Evolutionary conservation across 2,329 filamentous ascomycete genomes (phyloP).

Genomic region (Penicillium concentricum): DNA sequence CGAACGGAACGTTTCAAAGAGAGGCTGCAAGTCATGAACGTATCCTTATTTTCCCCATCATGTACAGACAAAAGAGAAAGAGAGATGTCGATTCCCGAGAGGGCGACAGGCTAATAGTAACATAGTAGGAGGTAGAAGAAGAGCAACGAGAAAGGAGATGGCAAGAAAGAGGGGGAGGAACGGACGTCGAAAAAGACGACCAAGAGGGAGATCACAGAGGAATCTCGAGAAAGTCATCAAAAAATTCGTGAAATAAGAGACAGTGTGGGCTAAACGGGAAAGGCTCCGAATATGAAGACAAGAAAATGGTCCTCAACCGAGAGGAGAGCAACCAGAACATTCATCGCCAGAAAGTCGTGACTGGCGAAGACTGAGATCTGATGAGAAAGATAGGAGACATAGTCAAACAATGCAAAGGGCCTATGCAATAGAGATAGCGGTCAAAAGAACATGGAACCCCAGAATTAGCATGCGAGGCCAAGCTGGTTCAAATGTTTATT

Average conservation of each 20-base stretch:
- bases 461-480: slow-evolving; percentile 14
- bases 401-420: slow-evolving; percentile 19
- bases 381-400: slow-evolving; percentile 20
- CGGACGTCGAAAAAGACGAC: slow-evolving; percentile 15
- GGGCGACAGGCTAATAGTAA: slow-evolving; percentile 17
- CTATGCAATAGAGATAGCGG: slow-evolving; percentile 19
- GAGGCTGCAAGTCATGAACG: slow-evolving; percentile 21
- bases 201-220: neutral
- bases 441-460: slow-evolving; percentile 19
- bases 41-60: slow-evolving; percentile 27
- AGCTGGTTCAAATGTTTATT: slow-evolving; percentile 28
- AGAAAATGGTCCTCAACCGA: slow-evolving; percentile 10
- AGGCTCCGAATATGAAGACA: slow-evolving; percentile 17
- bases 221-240: slow-evolving; percentile 12
- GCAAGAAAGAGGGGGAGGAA: slow-evolving; percentile 10
- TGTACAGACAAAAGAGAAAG: slow-evolving; percentile 27
- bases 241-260: slow-evolving; percentile 14
- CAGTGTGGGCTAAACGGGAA: slow-evolving; percentile 20
- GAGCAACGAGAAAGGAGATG: slow-evolving; percentile 13
- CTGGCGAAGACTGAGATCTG: slow-evolving; percentile 21
- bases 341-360: slow-evolving; percentile 25
- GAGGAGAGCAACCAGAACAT: slow-evolving; percentile 16
- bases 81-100: slow-evolving; percentile 12
- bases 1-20: neutral
- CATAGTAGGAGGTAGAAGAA: slow-evolving; percentile 18